These are phyloP conservation scores for Sporothrix globosa DNA, from an alignment of 2,329 filamentous ascomycete genomes.

Conservation along the genomic window DNA sequence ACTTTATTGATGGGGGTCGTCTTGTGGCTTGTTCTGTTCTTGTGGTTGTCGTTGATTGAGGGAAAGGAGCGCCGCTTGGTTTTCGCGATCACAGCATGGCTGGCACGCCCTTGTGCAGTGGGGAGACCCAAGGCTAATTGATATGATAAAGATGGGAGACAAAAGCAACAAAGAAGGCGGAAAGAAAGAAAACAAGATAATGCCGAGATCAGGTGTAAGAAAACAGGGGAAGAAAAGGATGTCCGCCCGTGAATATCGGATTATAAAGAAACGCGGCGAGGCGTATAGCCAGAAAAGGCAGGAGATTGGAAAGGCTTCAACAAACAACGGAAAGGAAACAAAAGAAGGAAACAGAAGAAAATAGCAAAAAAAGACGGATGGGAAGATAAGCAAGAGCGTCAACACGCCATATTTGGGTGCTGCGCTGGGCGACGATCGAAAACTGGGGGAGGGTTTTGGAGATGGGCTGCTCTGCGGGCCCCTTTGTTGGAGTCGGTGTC, in stretches of 20 bases:
- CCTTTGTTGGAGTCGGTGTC: conserved; percentile 18
- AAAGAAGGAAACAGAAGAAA: conserved; percentile 9
- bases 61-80: neutral
- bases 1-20: neutral
- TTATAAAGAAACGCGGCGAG: conserved; percentile 25
- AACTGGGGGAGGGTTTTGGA: conserved; percentile 9
- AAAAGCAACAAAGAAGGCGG: neutral
- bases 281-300: conserved; percentile 10
- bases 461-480: conserved; percentile 23
- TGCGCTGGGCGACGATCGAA: conserved; percentile 18
- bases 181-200: neutral
- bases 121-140: conserved; percentile 33
- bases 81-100: conserved; percentile 31
- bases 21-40: conserved; percentile 13
- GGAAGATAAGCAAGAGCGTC: neutral
- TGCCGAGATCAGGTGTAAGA: neutral
- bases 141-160: neutral
- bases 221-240: neutral
- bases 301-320: neutral
- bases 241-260: conserved; percentile 14
- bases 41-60: neutral
- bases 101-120: conserved; percentile 31
- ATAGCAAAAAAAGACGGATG: neutral
- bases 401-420: conserved; percentile 23
- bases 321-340: neutral